Evolutionary conservation across 805 yeast genomes (phyloP).

Genomic region (Barnettozyma wickerhamii): DNA sequence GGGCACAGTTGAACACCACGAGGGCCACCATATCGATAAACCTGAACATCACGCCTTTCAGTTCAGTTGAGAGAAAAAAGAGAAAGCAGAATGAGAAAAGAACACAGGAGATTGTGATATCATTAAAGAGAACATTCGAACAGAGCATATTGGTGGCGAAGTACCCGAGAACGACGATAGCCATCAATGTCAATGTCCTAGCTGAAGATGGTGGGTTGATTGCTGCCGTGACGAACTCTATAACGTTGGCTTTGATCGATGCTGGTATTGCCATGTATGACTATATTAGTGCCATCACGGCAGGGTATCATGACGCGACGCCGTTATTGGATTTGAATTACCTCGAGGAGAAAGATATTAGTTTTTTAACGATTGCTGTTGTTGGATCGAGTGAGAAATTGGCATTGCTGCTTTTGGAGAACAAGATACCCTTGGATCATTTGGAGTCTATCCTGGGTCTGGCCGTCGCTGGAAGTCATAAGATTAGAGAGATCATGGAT

Average conservation of each 20-base stretch:
- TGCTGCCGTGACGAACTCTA: slow-evolving; percentile 76
- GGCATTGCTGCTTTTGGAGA: slow-evolving; percentile 73
- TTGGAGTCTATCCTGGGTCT: slow-evolving; percentile 72
- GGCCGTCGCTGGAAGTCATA: slow-evolving; percentile 84
- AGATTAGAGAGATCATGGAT: slow-evolving; percentile 83
- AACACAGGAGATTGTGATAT: slow-evolving; percentile 60
- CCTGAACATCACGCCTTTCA: slow-evolving; percentile 74
- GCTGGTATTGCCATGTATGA: slow-evolving; percentile 96
- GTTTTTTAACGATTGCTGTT: slow-evolving; percentile 76
- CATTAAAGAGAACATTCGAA: slow-evolving; percentile 64
- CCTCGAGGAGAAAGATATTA: slow-evolving; percentile 79
- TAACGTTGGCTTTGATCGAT: slow-evolving; percentile 85
- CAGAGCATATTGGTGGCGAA: slow-evolving; percentile 69
- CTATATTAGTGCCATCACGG: slow-evolving; percentile 74
- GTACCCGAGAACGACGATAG: slow-evolving; percentile 82
- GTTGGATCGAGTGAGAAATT: slow-evolving; percentile 80
- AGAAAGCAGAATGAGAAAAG: slow-evolving; percentile 65
- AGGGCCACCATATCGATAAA: slow-evolving; percentile 59
- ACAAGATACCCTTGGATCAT: slow-evolving; percentile 77
- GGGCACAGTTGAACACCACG: slow-evolving; percentile 46
- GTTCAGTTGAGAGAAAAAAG: slow-evolving; percentile 71
- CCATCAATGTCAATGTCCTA: slow-evolving; percentile 68
- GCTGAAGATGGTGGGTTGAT: slow-evolving; percentile 89
- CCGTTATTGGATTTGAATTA: slow-evolving; percentile 81
- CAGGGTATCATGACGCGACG: slow-evolving; percentile 73